These are phyloP conservation scores for Hyaloperonospora arabidopsidis DNA, from an alignment of 352 stramenopile genomes.

Conservation along the genomic window DNA sequence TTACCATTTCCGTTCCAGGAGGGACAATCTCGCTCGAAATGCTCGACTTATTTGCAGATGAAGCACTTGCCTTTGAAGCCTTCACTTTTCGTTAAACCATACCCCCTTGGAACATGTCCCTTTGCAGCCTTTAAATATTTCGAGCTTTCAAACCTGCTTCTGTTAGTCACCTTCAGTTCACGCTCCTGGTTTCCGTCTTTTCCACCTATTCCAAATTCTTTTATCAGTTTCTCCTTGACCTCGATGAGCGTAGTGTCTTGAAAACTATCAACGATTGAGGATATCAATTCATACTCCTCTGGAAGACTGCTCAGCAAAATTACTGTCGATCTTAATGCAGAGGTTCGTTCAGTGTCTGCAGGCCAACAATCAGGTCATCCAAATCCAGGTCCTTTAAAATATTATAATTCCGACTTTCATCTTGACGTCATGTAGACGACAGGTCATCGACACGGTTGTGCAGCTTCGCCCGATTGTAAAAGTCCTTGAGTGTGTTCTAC, in stretches of 20 bases:
- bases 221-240: constrained; percentile 2
- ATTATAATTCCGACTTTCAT: no score
- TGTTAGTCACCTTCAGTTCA: not conserved
- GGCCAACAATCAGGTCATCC: not conserved
- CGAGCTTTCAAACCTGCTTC: not conserved
- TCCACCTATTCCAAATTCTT: not conserved
- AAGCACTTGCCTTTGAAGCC: constrained; percentile 2
- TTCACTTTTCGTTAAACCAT: not conserved
- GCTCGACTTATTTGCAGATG: not conserved
- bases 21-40: not conserved
- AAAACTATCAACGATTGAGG: constrained; percentile 13
- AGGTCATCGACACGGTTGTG: no score
- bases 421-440: no score
- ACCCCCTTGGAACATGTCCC: not conserved
- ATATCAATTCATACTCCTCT: constrained; percentile 3
- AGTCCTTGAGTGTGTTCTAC: not conserved
- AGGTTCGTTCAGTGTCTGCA: not conserved
- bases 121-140: not conserved
- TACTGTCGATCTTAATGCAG: not conserved
- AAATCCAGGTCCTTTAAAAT: no score
- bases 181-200: not conserved
- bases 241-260: constrained; percentile 12
- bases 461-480: no score
- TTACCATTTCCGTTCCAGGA: not conserved
- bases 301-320: constrained; percentile 5